phyloP scores from a whole-genome alignment of 306 rosid genomes.

The Corylus avellana region DNA sequence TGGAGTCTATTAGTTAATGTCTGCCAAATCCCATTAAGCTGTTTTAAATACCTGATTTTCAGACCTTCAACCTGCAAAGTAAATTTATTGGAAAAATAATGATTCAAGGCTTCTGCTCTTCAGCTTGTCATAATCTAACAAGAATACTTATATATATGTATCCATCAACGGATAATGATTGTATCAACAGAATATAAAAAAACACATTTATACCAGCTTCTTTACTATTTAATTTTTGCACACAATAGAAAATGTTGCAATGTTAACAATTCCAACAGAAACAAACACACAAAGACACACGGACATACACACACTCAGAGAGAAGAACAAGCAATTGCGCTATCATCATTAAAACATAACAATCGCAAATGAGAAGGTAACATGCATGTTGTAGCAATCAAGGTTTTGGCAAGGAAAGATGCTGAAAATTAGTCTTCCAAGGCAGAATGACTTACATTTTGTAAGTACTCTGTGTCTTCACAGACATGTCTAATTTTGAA shows the following conservation, averaged over 20 bases:
- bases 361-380: not conserved
- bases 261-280: not conserved
- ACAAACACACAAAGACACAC: not conserved
- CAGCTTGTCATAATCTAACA: not conserved
- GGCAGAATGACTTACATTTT: not conserved
- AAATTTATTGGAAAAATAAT: not conserved
- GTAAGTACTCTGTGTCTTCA: not conserved
- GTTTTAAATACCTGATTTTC: not conserved
- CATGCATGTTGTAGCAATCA: not conserved
- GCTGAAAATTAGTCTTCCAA: not conserved
- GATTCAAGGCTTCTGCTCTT: not conserved
- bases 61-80: conserved; percentile 2
- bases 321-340: not conserved
- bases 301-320: no score
- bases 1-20: not conserved
- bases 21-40: not conserved
- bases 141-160: not conserved
- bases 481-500: not conserved
- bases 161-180: not conserved
- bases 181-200: not conserved
- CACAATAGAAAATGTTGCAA: not conserved
- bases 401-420: not conserved
- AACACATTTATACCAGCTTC: not conserved
- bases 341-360: not conserved
- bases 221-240: not conserved